Evolutionary conservation across 2,329 filamentous ascomycete species (phyloP).

Genomic region (Plenodomus biglobosus): DNA sequence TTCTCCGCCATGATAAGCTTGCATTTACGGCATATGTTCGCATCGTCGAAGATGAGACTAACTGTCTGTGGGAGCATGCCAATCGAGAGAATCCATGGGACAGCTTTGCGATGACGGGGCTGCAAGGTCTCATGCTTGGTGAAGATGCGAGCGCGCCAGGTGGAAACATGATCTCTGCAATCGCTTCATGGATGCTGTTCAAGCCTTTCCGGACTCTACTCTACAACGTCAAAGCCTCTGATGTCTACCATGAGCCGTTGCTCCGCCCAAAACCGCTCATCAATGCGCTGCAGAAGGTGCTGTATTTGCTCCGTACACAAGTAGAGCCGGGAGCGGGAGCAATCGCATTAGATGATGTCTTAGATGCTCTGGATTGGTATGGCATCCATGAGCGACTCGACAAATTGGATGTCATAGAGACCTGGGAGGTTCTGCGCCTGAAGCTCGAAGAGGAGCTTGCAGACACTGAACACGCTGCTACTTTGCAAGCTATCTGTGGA

Average conservation of each 20-base stretch:
- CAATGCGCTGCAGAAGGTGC: slow-evolving; percentile 54
- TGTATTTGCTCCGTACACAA: slow-evolving; percentile 53
- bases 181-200: slow-evolving; percentile 62
- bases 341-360: slow-evolving; percentile 39
- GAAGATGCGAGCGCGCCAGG: slow-evolving; percentile 37
- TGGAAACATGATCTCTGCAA: slow-evolving; percentile 53
- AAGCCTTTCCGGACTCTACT: slow-evolving; percentile 61
- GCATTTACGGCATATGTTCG: slow-evolving; percentile 64
- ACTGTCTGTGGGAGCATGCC: slow-evolving; percentile 62
- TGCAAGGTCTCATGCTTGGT: slow-evolving; percentile 51
- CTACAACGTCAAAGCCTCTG: slow-evolving; percentile 52
- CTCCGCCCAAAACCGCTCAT: slow-evolving; percentile 55
- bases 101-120: slow-evolving; percentile 59
- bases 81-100: slow-evolving; percentile 59
- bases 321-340: slow-evolving; percentile 42
- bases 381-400: slow-evolving; percentile 41
- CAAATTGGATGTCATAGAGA: slow-evolving; percentile 56
- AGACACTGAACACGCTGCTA: slow-evolving; percentile 46
- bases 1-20: slow-evolving; percentile 63
- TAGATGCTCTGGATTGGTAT: slow-evolving; percentile 46
- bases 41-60: slow-evolving; percentile 61
- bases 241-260: slow-evolving; percentile 50
- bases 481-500: slow-evolving; percentile 54
- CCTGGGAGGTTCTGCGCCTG: slow-evolving; percentile 57
- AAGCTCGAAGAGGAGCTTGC: slow-evolving; percentile 56